phyloP scores from a whole-genome alignment of 129 eudicot species.

The Deinandra increscens region DNA sequence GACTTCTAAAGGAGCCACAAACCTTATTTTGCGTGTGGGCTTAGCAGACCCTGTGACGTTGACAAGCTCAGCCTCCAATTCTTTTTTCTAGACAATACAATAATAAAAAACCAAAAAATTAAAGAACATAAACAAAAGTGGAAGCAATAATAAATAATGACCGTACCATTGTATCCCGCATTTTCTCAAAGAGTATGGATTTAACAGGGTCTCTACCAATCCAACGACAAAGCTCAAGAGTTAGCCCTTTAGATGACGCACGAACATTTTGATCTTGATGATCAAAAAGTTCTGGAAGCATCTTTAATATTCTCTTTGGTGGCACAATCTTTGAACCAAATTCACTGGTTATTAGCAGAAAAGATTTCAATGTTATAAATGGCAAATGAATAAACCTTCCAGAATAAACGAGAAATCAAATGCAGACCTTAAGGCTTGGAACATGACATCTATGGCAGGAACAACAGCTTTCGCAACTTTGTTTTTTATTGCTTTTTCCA shows the following conservation, averaged over 20 bases:
- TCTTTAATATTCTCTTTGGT: slow-evolving; percentile 94
- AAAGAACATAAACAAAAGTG: neutral
- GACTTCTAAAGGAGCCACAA: neutral
- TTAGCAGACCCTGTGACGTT: slow-evolving; percentile 81
- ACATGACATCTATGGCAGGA: slow-evolving; percentile 99
- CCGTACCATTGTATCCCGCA: slow-evolving; percentile 98
- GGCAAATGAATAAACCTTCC: neutral
- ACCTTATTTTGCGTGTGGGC: slow-evolving; percentile 98
- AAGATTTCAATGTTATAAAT: slow-evolving; percentile 17
- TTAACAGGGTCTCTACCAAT: slow-evolving; percentile 97
- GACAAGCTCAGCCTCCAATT: slow-evolving; percentile 93
- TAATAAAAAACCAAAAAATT: neutral
- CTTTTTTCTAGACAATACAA: slow-evolving; percentile 68
- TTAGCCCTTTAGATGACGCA: slow-evolving; percentile 95
- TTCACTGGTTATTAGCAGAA: slow-evolving; percentile 52
- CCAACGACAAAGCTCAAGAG: slow-evolving; percentile 99
- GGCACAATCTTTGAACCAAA: slow-evolving; percentile 96
- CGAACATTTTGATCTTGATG: slow-evolving; percentile 99
- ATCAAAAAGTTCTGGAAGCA: slow-evolving; percentile 98
- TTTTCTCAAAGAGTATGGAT: slow-evolving; percentile 91
- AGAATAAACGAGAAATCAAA: neutral
- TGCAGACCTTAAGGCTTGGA: slow-evolving; percentile 91
- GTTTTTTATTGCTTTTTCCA: slow-evolving; percentile 96
- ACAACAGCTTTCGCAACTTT: slow-evolving; percentile 99
- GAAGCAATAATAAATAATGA: neutral